Base-by-base conservation (phyloP, 1,284 basidiomycete species). In the Omphalotus olearius region DNA sequence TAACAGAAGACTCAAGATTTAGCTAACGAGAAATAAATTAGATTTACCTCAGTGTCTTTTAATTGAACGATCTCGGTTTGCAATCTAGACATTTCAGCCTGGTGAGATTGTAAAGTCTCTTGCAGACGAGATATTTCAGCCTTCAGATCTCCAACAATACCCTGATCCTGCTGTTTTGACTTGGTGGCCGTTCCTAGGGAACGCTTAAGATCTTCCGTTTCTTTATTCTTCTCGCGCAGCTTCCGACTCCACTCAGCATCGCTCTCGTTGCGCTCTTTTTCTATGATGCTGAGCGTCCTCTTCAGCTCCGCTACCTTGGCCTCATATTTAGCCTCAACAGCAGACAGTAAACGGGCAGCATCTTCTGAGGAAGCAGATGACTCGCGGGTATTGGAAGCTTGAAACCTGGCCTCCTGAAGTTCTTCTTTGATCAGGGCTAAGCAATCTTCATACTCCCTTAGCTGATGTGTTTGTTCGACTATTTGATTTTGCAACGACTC, bases 181-280 rank as follows among this genome's bases (percentile, higher is more conserved):
- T 77, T 77, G 33, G 79, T 71, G 16, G 79, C 79, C 55, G 69
- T 78, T 57, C 80, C 80, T 38, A 93, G 63, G 38, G 76, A 64
- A 26, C 68, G 69, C 57, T 84, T 80, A 57, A 96, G 64, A 37
- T 83, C 76, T 54, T 96, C 93, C 16, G 87, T 74, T 63, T 95
- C 93, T 54, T 77, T 79, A 20, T 81, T 73, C 62, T 90, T 88
- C 59, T 88, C 87, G 30, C 78, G 77, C 36, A 93, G 68, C 61
- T 87, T 93, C 54, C 76, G 76, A 60, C 86, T 88, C 89, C 92
- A 93, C 57, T 91, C 87, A 36, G 86, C 83, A 59, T 97, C 93
- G 26, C 79, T 79, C 52, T 91, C 90, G 49, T 77, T 82, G 26
- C 88, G 75, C 63, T 93, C 91, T 60, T 76, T 80, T 66, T 93